Base-by-base conservation (phyloP, 192 early-diverging fungal genomes). In the Backusella tuberculispora region DNA sequence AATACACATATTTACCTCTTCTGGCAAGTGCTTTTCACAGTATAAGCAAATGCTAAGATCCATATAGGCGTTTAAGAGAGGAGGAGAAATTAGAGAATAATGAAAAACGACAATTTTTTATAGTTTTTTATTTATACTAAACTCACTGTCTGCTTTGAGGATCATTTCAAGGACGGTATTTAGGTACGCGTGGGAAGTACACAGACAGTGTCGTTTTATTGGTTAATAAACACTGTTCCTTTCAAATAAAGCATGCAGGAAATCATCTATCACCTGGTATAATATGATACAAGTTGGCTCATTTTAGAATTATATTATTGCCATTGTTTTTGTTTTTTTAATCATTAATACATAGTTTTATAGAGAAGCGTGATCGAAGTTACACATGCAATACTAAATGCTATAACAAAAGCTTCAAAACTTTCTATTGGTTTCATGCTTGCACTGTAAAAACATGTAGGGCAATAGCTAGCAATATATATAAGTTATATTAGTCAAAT, bases 401-500 rank as follows among this genome's bases (percentile, higher is more conserved):
- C 75, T 21, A 75, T 73, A 7, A 41, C 43, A 56, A 76, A 53
- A 3, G 79, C 66, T 8, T 65, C 56, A 41, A 76, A 47, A 37
- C 53, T 34, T 44, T 67, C 63, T 9, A 24, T n/a, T 9, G 72
- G 10, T 13, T 44, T 50, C 45, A 19, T 56, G 17, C 64, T 45
- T 60, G 69, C 74, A 72, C 71, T 80, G 21, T 76, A 74, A 24
- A 80, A 77, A 43, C 76, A 81, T 8, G 64, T 74, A 48, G 76
- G 75, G 19, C 80, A 81, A 42, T 72, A 56, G 37, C 44, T 34
- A 44, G 14, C 79, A 76, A 72, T n/a, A 21, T 15, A 69, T 10
- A 38, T 26, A 44, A 21, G 68, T 79, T 29, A 41, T 38, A 74
- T 85, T 83, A 38, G 76, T 40, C 68, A 29, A 21, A 66, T 56